Percentiles rank a stretch among this genome's conserved stretches.
Conservation (phyloP, 1,139 yeast species). For the Komagataea norvegica region DNA sequence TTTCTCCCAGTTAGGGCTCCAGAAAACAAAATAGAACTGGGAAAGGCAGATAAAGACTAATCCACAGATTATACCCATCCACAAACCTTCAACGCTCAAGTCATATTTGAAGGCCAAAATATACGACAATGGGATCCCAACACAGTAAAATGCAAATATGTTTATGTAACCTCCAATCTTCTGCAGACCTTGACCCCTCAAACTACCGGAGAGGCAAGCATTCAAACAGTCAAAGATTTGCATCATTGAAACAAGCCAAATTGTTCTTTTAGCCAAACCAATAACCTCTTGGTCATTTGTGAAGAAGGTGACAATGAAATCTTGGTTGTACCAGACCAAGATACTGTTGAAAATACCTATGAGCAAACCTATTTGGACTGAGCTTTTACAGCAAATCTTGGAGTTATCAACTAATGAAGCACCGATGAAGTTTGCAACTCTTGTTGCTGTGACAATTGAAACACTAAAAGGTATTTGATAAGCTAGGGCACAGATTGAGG, state of each 20-base stretch:
- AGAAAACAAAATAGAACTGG: slow-evolving; percentile 44
- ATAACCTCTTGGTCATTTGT: slow-evolving; percentile 68
- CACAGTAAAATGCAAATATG: slow-evolving; percentile 65
- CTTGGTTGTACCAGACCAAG: slow-evolving; percentile 47
- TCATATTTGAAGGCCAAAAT: slow-evolving; percentile 52
- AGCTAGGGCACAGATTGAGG: slow-evolving; percentile 37
- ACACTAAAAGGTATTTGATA: slow-evolving; percentile 40
- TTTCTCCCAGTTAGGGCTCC: slow-evolving; percentile 32
- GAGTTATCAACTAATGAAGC: slow-evolving; percentile 29
- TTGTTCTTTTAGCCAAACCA: slow-evolving; percentile 40
- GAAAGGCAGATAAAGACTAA: slow-evolving; percentile 59
- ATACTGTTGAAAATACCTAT: slow-evolving; percentile 48
- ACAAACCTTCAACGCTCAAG: slow-evolving; percentile 66
- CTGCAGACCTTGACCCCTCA: slow-evolving; percentile 85
- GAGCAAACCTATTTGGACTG: slow-evolving; percentile 26
- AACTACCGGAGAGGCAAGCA: slow-evolving; percentile 75
- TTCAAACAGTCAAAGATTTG: slow-evolving; percentile 81
- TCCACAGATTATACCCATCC: slow-evolving; percentile 82
- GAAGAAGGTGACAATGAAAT: slow-evolving; percentile 59
- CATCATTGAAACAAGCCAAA: slow-evolving; percentile 65
- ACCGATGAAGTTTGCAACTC: slow-evolving; percentile 39
- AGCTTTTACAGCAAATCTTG: slow-evolving; percentile 18
- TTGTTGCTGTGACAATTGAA: slow-evolving; percentile 38
- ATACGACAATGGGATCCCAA: slow-evolving; percentile 72
- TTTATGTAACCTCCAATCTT: slow-evolving; percentile 79